A percentile compares a stretch with the other conserved stretches of the same genome.
phyloP scores from a whole-genome alignment of 495 filamentous ascomycete species.

The Paragyromitra xinjiangensis region DNA sequence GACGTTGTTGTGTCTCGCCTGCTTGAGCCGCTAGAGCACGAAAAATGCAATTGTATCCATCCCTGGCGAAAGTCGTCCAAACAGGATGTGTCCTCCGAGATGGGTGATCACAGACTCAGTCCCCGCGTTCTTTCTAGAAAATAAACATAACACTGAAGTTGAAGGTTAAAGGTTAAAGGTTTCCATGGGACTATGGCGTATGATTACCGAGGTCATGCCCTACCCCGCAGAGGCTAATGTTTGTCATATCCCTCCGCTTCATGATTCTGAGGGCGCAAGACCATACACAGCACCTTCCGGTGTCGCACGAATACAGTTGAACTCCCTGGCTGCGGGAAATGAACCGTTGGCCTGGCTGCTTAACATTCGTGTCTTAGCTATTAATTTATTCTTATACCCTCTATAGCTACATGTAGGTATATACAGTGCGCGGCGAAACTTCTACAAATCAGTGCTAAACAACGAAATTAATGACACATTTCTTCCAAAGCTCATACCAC shows the following conservation, averaged over 20 bases:
- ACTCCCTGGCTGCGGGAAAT: neutral
- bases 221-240: slow-evolving; percentile 3
- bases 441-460: no score
- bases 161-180: neutral
- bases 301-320: neutral
- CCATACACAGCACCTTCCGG: no score
- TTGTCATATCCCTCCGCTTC: neutral
- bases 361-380: no score
- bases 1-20: slow-evolving; percentile 18
- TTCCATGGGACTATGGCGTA: neutral
- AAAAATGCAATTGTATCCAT: neutral
- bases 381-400: no score
- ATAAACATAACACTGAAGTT: slow-evolving; percentile 3
- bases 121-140: slow-evolving; percentile 41
- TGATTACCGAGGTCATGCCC: slow-evolving; percentile 3
- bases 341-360: no score
- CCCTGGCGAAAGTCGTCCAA: no score
- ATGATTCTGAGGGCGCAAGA: no score
- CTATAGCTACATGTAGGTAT: no score
- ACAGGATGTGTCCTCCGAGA: slow-evolving; percentile 12
- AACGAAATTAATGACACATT: no score
- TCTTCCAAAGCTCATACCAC: no score
- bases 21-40: slow-evolving; percentile 16
- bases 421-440: no score
- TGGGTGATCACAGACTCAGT: slow-evolving; percentile 8